Conservation (phyloP, 148 eudicot species). For the Fagopyrum tataricum region DNA sequence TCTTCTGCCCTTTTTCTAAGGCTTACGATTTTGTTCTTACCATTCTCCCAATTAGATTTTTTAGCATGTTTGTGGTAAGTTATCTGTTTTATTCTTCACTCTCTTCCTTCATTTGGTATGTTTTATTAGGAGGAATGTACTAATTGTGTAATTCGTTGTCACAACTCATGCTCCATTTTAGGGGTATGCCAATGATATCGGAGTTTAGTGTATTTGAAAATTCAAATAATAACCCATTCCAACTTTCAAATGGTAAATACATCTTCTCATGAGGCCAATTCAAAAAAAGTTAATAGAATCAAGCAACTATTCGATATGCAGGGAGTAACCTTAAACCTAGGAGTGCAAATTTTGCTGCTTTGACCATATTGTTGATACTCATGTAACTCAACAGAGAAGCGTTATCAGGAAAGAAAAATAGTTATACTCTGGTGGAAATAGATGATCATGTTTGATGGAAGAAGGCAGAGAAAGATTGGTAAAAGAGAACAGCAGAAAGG, state of each 20-base stretch:
- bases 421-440: neutral
- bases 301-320: neutral
- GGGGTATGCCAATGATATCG: neutral
- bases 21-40: conserved; percentile 6
- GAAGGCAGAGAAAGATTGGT: neutral
- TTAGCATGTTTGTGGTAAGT: neutral
- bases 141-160: too few species aligned
- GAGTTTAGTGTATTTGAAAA: neutral
- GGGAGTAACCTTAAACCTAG: neutral
- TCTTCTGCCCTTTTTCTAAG: neutral
- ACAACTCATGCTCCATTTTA: neutral
- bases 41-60: neutral
- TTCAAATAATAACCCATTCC: neutral
- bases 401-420: neutral
- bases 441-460: neutral
- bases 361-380: neutral
- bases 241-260: neutral
- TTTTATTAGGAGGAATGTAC: too few species aligned
- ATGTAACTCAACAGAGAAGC: neutral
- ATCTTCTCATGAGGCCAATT: neutral
- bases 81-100: neutral
- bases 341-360: neutral
- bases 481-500: neutral
- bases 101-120: neutral
- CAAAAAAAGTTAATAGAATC: neutral